Evolutionary conservation across 805 yeast species (phyloP).

Genomic region (Maudiozyma saulgeensis): DNA sequence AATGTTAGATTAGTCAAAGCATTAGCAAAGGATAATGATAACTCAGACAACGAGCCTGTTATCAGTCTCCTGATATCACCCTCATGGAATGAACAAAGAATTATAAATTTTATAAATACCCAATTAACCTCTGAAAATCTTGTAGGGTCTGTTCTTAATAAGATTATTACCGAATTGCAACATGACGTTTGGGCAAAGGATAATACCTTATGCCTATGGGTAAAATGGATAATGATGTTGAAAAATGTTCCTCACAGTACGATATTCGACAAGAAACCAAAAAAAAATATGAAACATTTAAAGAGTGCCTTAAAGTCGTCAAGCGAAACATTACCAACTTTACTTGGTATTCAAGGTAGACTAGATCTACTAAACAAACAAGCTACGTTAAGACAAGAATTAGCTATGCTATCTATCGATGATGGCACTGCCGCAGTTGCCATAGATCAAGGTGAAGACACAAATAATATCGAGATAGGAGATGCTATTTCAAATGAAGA

Average conservation of each 20-base stretch:
- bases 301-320: constrained; percentile 48
- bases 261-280: constrained; percentile 26
- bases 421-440: constrained; percentile 21
- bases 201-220: constrained; percentile 45
- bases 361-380: constrained; percentile 70
- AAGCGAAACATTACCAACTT: constrained; percentile 51
- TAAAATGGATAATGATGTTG: constrained; percentile 66
- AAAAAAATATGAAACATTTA: constrained; percentile 42
- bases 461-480: constrained; percentile 19
- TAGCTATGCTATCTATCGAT: constrained; percentile 32
- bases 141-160: constrained; percentile 37
- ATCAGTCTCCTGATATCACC: constrained; percentile 16
- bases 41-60: constrained; percentile 17
- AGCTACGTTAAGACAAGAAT: constrained; percentile 53
- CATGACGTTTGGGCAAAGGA: constrained; percentile 22
- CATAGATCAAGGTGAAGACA: constrained; percentile 13
- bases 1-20: constrained; percentile 22
- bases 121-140: constrained; percentile 32
- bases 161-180: constrained; percentile 38
- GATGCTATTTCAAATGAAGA: constrained; percentile 32
- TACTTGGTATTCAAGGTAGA: constrained; percentile 79
- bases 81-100: constrained; percentile 23
- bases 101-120: constrained; percentile 28
- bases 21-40: constrained; percentile 16
- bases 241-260: constrained; percentile 39